phyloP scores from a whole-genome alignment of 352 stramenopile genomes.

The Phytophthora crassamura region DNA sequence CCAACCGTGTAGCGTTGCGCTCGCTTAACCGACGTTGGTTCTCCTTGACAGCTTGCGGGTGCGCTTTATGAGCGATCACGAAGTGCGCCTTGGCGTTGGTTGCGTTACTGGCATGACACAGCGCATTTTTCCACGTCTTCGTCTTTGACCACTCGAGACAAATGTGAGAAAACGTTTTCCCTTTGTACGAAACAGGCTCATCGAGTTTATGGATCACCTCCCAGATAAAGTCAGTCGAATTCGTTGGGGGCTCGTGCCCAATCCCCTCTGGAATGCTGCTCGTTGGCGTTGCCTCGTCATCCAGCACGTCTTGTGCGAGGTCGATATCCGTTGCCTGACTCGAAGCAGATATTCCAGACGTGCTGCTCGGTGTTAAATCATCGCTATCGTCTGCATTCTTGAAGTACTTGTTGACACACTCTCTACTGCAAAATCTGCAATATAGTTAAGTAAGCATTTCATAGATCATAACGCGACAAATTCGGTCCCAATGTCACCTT shows the following conservation, averaged over 20 bases:
- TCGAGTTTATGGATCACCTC: not conserved
- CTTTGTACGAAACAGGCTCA: not conserved
- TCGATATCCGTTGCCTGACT: not conserved
- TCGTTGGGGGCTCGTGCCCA: not conserved
- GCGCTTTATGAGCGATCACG: not conserved
- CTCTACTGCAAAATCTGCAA: not conserved
- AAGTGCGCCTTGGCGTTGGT: conserved; percentile 4
- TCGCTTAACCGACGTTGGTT: not conserved
- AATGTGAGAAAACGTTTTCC: not conserved
- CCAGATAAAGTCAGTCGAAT: not conserved
- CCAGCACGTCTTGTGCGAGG: not conserved
- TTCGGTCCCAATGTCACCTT: not conserved
- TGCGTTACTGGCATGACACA: not conserved
- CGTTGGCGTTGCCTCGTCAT: not conserved
- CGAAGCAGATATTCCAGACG: conserved; percentile 1
- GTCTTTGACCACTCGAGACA: not conserved
- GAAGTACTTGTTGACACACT: conserved; percentile 3
- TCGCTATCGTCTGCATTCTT: not conserved
- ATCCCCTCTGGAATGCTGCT: not conserved
- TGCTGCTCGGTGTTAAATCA: not conserved
- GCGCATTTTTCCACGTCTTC: not conserved
- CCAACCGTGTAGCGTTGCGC: conserved; percentile 1
- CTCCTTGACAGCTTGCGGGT: not conserved
- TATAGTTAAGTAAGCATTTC: not conserved
- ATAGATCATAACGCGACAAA: no score